Evolutionary conservation across 768 basidiomycete genomes (phyloP).

Genomic region (Mycena galopus): DNA sequence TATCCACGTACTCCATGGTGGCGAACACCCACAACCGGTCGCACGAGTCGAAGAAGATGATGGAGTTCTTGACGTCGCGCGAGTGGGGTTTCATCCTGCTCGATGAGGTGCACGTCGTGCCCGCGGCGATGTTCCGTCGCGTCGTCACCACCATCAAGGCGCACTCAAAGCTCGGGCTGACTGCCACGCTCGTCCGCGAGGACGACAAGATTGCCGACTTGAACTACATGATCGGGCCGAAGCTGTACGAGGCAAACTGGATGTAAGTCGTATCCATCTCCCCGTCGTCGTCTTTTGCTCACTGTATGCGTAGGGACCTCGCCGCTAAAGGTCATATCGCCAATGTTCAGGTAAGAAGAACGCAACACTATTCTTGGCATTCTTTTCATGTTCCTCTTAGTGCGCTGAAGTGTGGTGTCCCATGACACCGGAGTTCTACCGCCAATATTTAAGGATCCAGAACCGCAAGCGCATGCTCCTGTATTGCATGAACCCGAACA

Average conservation of each 20-base stretch:
- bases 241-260: constrained; percentile 99
- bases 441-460: constrained; percentile 94
- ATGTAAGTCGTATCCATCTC: constrained; percentile 68
- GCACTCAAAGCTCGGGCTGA: constrained; percentile 97
- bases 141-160: constrained; percentile 99
- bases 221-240: constrained; percentile 99
- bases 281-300: constrained; percentile 25
- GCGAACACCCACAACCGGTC: constrained; percentile 98
- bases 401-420: constrained; percentile 99
- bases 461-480: constrained; percentile 95
- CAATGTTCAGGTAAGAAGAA: constrained; percentile 89
- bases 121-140: constrained; percentile 97
- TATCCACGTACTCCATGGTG: constrained; percentile 99
- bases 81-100: constrained; percentile 99
- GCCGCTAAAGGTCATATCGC: constrained; percentile 99
- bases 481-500: constrained; percentile 99
- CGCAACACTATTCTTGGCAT: neutral
- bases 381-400: constrained; percentile 54
- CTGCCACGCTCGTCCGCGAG: constrained; percentile 97
- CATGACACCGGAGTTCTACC: constrained; percentile 99
- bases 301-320: constrained; percentile 71
- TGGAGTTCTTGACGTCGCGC: constrained; percentile 98
- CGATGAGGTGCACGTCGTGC: constrained; percentile 99
- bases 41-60: constrained; percentile 99
- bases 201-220: constrained; percentile 99